Percentiles rank a stretch among this genome's conserved stretches.
These are phyloP conservation scores for Astrothelium subdiscretum DNA, from an alignment of 495 filamentous ascomycete genomes.

Conservation along the genomic window DNA sequence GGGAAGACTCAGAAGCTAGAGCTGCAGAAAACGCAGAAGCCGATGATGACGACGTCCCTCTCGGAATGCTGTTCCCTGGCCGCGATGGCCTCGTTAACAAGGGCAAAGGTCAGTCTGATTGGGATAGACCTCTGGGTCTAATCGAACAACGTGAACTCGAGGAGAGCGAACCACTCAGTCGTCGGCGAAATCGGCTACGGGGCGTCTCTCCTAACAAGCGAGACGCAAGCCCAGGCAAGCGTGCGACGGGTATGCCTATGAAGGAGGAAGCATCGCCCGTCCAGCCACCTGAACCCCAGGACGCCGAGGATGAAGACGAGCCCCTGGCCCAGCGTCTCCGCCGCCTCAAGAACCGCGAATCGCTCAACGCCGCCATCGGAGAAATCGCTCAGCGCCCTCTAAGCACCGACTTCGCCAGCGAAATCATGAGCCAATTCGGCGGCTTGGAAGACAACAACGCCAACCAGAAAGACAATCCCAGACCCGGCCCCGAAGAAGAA, in stretches of 20 bases:
- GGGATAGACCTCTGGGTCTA: slow-evolving; percentile 63
- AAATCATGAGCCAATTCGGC: slow-evolving; percentile 63
- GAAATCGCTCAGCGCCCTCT: slow-evolving; percentile 44
- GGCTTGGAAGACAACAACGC: slow-evolving; percentile 28
- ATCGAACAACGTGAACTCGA: slow-evolving; percentile 78
- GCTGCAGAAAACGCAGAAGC: slow-evolving; percentile 37
- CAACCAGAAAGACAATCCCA: slow-evolving; percentile 7
- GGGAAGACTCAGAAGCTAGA: slow-evolving; percentile 56
- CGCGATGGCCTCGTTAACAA: slow-evolving; percentile 43
- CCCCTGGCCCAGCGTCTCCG: slow-evolving; percentile 64
- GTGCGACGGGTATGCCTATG: slow-evolving; percentile 6
- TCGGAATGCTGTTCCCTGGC: slow-evolving; percentile 64
- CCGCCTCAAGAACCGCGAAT: slow-evolving; percentile 48
- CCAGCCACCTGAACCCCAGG: slow-evolving; percentile 24
- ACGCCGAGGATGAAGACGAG: slow-evolving; percentile 57
- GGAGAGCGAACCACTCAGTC: slow-evolving; percentile 81
- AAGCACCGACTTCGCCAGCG: slow-evolving; percentile 65
- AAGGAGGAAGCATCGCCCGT: slow-evolving; percentile 4
- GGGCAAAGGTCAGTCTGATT: slow-evolving; percentile 28
- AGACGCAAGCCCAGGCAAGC: not conserved
- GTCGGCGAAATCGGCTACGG: slow-evolving; percentile 63
- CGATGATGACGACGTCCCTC: slow-evolving; percentile 70
- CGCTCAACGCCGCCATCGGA: slow-evolving; percentile 27
- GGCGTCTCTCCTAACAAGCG: slow-evolving; percentile 32
- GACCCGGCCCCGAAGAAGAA: slow-evolving; percentile 41